phyloP scores from a whole-genome alignment of 1,284 basidiomycete genomes.

The Boletus coffeatus region DNA sequence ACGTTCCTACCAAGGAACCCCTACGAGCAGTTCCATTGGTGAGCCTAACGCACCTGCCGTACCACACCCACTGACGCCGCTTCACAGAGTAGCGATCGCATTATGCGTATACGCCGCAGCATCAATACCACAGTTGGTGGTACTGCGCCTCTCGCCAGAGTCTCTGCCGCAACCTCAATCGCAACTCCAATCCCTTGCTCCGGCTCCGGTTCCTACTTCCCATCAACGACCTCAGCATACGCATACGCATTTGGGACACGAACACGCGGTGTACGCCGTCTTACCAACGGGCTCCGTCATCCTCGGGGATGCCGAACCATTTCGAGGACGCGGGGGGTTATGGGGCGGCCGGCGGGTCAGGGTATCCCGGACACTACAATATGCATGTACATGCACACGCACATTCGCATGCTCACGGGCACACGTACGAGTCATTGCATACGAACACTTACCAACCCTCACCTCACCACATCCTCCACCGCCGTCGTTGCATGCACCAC shows the following conservation, averaged over 20 bases:
- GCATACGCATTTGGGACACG: not conserved
- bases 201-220: not conserved
- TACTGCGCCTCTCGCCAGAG: not conserved
- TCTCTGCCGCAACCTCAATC: not conserved
- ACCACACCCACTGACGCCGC: not conserved
- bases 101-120: constrained; percentile 24
- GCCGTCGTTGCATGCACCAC: not conserved
- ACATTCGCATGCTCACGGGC: not conserved
- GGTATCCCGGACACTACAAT: not conserved
- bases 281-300: not conserved
- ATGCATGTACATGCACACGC: not conserved
- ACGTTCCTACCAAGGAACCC: not conserved
- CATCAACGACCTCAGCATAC: not conserved
- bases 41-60: not conserved
- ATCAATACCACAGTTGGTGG: constrained; percentile 2
- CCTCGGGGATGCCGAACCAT: not conserved
- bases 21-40: not conserved
- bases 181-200: not conserved
- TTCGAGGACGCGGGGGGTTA: not conserved
- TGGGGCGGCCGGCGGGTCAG: not conserved
- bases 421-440: not conserved
- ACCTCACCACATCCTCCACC: constrained; percentile 32
- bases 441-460: constrained; percentile 10
- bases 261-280: not conserved
- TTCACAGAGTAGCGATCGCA: constrained; percentile 14